Conservation (phyloP, 2,329 filamentous ascomycete species). For the Grosmannia clavigera region DNA sequence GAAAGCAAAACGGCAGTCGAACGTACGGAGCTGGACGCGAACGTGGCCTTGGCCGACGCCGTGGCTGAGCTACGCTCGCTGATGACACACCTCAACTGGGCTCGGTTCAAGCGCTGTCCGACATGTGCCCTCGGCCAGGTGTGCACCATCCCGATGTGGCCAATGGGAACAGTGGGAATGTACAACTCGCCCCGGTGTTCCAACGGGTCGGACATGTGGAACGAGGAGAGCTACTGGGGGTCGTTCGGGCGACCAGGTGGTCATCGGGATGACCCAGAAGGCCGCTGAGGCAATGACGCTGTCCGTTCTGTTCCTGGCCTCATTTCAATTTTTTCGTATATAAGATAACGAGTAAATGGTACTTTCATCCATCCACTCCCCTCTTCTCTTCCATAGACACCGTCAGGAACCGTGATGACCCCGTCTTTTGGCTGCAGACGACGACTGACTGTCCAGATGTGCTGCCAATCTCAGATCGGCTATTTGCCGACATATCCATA, state of each 20-base stretch:
- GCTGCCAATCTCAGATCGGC: too few species aligned
- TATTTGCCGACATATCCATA: too few species aligned
- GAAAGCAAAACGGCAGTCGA: not conserved
- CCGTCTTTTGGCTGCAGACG: too few species aligned
- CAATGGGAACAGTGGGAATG: not conserved
- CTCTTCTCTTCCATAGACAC: too few species aligned
- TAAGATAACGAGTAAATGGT: too few species aligned
- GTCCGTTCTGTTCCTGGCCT: too few species aligned
- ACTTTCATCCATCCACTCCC: too few species aligned
- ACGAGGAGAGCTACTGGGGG: conserved; percentile 1
- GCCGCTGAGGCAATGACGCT: too few species aligned
- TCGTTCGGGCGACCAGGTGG: not conserved
- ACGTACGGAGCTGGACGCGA: not conserved
- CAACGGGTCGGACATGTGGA: not conserved
- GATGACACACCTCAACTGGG: not conserved
- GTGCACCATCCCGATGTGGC: conserved; percentile 3
- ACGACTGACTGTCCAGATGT: too few species aligned
- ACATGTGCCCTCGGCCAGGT: not conserved
- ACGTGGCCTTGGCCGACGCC: not conserved
- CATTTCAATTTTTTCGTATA: too few species aligned
- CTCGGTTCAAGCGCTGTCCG: conserved; percentile 1
- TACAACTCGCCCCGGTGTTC: not conserved
- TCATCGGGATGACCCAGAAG: not conserved
- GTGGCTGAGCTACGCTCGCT: not conserved
- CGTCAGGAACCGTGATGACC: too few species aligned